Evolutionary conservation across 192 early-diverging fungal genomes (phyloP).

Genomic region (Cetraspora pellucida): DNA sequence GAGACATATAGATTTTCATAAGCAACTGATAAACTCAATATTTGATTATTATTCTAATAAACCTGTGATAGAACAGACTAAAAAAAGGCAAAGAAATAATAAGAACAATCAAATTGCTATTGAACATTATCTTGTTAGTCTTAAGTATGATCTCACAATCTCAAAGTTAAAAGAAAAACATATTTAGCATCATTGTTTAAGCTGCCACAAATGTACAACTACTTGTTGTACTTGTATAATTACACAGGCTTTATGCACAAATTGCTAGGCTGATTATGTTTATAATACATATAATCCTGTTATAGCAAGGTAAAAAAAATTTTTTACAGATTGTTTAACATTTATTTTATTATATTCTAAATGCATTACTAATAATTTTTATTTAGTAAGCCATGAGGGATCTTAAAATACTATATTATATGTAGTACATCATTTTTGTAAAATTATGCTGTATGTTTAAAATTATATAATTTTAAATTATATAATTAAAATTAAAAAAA

Average conservation of each 20-base stretch:
- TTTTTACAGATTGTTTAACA: neutral
- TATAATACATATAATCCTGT: neutral
- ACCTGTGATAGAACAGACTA: neutral
- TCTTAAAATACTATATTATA: too few relatives aligned
- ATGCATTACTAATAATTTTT: neutral
- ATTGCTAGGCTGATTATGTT: neutral
- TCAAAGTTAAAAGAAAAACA: neutral
- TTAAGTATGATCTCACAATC: neutral
- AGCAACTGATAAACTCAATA: too few relatives aligned
- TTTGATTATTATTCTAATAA: too few relatives aligned
- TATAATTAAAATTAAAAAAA: too few relatives aligned
- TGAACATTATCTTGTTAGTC: constrained; percentile 12
- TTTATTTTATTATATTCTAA: constrained; percentile 9
- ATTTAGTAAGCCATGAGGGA: too few relatives aligned
- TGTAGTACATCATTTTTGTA: too few relatives aligned
- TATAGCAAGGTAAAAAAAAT: neutral
- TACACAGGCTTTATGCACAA: neutral
- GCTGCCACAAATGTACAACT: constrained; percentile 2
- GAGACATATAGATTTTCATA: too few relatives aligned
- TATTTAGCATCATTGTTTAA: neutral
- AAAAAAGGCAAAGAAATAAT: neutral
- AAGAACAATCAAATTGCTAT: neutral
- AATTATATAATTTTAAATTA: too few relatives aligned
- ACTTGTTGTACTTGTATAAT: constrained; percentile 1
- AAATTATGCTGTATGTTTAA: too few relatives aligned